phyloP scores from a whole-genome alignment of 331 rosid species.

The Phaseolus coccineus region DNA sequence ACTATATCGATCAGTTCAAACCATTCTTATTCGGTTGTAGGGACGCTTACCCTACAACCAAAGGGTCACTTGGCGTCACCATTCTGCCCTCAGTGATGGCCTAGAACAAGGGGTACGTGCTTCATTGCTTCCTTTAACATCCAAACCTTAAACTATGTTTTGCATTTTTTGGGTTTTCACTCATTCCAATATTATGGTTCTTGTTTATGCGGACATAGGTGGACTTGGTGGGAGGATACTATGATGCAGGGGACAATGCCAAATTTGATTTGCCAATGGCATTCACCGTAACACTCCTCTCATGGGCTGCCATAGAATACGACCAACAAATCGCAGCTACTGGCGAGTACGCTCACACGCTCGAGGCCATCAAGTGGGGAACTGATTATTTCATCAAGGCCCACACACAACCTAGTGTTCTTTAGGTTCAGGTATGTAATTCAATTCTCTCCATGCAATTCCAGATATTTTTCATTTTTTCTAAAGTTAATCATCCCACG shows the following conservation, averaged over 20 bases:
- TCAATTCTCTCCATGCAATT: not conserved
- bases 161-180: not conserved
- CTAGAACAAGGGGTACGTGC: slow-evolving; percentile 76
- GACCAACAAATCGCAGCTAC: slow-evolving; percentile 53
- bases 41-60: slow-evolving; percentile 84
- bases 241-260: slow-evolving; percentile 89
- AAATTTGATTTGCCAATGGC: slow-evolving; percentile 92
- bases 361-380: slow-evolving; percentile 92
- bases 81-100: slow-evolving; percentile 83
- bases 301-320: slow-evolving; percentile 80
- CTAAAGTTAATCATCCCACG: not conserved
- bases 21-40: no score
- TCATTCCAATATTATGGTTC: not conserved
- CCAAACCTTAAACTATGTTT: not conserved
- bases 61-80: slow-evolving; percentile 80
- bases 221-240: slow-evolving; percentile 95
- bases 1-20: no score
- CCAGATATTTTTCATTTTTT: not conserved
- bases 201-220: slow-evolving; percentile 53
- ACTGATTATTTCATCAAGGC: slow-evolving; percentile 91
- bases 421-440: slow-evolving; percentile 81
- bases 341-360: slow-evolving; percentile 74
- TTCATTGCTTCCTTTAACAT: not conserved
- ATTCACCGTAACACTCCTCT: slow-evolving; percentile 77
- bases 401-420: slow-evolving; percentile 74